Evolutionary conservation across 2,329 filamentous ascomycete species (phyloP).

Genomic region (Ceratocystis cacaofunesta): DNA sequence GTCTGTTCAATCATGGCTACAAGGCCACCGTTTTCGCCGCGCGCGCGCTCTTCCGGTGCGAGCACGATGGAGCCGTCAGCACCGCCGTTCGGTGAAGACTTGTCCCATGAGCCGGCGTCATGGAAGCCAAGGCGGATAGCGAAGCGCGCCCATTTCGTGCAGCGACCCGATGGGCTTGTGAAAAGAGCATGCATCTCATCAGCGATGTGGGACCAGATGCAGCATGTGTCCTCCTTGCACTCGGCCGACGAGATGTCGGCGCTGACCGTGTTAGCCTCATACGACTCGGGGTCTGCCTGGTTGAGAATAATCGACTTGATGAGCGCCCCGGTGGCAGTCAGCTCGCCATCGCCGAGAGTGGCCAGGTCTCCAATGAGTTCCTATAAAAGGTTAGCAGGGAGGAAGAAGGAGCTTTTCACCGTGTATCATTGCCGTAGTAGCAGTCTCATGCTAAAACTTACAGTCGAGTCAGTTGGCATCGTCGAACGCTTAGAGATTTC

Average conservation of each 20-base stretch:
- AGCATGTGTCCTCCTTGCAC: slow-evolving; percentile 29
- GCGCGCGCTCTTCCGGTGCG: slow-evolving; percentile 25
- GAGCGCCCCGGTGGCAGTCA: slow-evolving; percentile 25
- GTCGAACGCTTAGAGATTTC: slow-evolving; percentile 1
- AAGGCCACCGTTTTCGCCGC: slow-evolving; percentile 34
- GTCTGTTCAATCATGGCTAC: slow-evolving; percentile 29
- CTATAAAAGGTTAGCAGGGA: neutral
- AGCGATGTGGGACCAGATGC: slow-evolving; percentile 31
- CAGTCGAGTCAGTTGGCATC: slow-evolving; percentile 7
- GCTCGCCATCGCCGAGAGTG: slow-evolving; percentile 22
- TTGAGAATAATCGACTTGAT: slow-evolving; percentile 28
- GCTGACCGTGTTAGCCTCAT: slow-evolving; percentile 18
- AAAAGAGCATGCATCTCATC: slow-evolving; percentile 27
- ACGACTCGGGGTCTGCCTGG: slow-evolving; percentile 21
- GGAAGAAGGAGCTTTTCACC: neutral
- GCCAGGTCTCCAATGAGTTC: slow-evolving; percentile 29
- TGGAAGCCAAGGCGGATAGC: slow-evolving; percentile 35
- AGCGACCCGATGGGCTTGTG: slow-evolving; percentile 27
- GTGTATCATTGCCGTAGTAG: neutral
- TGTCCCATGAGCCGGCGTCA: slow-evolving; percentile 33
- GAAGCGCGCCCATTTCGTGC: slow-evolving; percentile 30
- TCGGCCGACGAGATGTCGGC: slow-evolving; percentile 21
- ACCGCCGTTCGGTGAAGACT: slow-evolving; percentile 27
- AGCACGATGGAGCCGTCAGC: slow-evolving; percentile 34
- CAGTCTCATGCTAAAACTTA: neutral